These are phyloP conservation scores for Tephrocybe sp. DNA, from an alignment of 768 basidiomycete genomes.

Conservation along the genomic window DNA sequence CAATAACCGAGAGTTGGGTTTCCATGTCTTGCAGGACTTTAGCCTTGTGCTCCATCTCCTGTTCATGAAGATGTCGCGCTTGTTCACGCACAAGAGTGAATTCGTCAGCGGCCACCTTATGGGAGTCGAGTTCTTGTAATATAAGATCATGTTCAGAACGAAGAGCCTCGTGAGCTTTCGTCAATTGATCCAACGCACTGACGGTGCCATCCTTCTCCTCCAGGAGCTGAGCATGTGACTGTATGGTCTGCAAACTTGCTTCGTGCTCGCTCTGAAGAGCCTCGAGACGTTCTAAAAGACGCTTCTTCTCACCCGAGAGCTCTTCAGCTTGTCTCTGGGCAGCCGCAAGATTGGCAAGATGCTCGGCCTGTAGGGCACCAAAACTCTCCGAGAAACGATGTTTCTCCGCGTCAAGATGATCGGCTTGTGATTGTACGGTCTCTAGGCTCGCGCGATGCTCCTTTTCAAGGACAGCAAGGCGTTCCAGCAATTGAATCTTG, in stretches of 20 bases:
- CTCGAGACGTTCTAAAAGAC: background rate
- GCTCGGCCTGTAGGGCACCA: conserved; percentile 1
- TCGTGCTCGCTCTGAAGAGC: conserved; percentile 7
- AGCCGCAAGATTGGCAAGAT: conserved; percentile 1
- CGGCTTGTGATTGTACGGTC: background rate
- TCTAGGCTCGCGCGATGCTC: conserved; percentile 4
- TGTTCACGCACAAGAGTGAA: conserved; percentile 46
- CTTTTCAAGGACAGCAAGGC: conserved; percentile 1
- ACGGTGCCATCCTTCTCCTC: conserved; percentile 49
- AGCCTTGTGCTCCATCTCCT: conserved; percentile 49
- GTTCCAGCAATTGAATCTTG: conserved; percentile 3
- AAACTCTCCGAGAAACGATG: conserved; percentile 3
- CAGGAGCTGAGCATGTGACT: conserved; percentile 20
- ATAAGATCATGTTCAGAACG: conserved; percentile 48
- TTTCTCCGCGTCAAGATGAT: conserved; percentile 2
- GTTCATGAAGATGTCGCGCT: conserved; percentile 40
- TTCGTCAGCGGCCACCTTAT: conserved; percentile 52
- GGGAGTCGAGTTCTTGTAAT: conserved; percentile 56
- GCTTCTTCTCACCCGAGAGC: conserved; percentile 3
- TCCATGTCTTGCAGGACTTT: conserved; percentile 45
- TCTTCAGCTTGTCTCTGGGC: background rate
- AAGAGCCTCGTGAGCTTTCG: conserved; percentile 43
- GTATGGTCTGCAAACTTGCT: conserved; percentile 1
- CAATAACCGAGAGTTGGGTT: conserved; percentile 43
- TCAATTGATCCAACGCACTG: conserved; percentile 44